Conservation (phyloP, 768 basidiomycete species). For the Boletus bicolor region DNA sequence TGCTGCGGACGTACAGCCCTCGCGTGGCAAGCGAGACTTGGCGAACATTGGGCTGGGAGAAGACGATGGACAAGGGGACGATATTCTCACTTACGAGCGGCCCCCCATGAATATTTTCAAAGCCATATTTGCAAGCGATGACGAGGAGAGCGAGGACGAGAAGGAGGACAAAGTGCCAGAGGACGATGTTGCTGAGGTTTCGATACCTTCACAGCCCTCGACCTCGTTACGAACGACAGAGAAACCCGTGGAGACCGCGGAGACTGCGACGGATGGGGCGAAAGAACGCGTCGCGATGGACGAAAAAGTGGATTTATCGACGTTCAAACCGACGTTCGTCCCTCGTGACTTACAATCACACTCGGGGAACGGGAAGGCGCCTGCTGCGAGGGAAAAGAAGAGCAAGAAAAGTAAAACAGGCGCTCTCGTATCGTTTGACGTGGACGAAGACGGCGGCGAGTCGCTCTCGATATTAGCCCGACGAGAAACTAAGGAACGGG, state of each 20-base stretch:
- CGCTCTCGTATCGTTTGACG: constrained; percentile 70
- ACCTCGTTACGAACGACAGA: constrained; percentile 2
- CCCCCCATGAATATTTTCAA: constrained; percentile 95
- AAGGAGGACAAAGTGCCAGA: constrained; percentile 27
- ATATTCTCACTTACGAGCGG: constrained; percentile 83
- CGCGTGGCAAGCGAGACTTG: constrained; percentile 51
- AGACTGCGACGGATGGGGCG: neutral
- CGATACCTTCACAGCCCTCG: constrained; percentile 11
- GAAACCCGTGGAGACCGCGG: neutral
- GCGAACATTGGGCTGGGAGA: constrained; percentile 88
- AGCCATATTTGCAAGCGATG: constrained; percentile 95
- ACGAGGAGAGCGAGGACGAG: constrained; percentile 81
- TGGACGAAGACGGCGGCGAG: constrained; percentile 60
- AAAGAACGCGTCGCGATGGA: constrained; percentile 1
- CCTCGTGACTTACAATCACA: constrained; percentile 43
- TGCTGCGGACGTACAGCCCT: neutral
- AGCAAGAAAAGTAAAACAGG: constrained; percentile 44
- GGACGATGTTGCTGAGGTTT: constrained; percentile 1
- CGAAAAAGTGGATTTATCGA: constrained; percentile 50
- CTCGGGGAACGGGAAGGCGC: constrained; percentile 41
- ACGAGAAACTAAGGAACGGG: constrained; percentile 35
- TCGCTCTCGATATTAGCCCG: constrained; percentile 28
- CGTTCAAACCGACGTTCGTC: constrained; percentile 88
- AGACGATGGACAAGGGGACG: constrained; percentile 84
- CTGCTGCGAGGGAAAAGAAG: constrained; percentile 45